Conservation (phyloP, 148 eudicot genomes). For the Rhododendron mucronatum region DNA sequence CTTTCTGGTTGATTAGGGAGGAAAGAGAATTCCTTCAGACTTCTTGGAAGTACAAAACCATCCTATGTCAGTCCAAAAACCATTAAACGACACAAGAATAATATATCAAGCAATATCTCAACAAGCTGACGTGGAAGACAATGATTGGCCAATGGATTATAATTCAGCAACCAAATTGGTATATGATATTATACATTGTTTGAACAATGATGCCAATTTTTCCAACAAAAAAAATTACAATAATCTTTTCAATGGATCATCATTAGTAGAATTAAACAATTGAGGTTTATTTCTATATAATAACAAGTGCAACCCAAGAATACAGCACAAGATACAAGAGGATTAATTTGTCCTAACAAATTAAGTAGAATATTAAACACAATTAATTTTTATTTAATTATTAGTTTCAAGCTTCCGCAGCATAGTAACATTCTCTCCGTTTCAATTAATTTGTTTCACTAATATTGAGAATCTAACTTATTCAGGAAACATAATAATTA, state of each 20-base stretch:
- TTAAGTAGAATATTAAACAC: not conserved
- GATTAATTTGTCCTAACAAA: not conserved
- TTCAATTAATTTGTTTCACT: too few species aligned
- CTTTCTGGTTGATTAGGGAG: not conserved
- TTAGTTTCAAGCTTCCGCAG: not conserved
- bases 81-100: not conserved
- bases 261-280: not conserved
- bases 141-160: not conserved
- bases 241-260: not conserved
- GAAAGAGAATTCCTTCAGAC: not conserved
- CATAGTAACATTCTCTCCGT: not conserved
- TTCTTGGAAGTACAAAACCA: not conserved
- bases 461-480: too few species aligned
- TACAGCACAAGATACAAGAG: not conserved
- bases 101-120: not conserved
- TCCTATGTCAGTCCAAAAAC: not conserved
- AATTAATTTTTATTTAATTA: not conserved
- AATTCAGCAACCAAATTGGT: not conserved
- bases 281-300: not conserved
- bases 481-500: too few species aligned
- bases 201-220: not conserved
- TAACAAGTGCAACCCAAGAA: not conserved
- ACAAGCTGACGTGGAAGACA: not conserved
- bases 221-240: not conserved
- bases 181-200: not conserved